phyloP scores from a whole-genome alignment of 306 rosid species.

The Calophaca sinica region DNA sequence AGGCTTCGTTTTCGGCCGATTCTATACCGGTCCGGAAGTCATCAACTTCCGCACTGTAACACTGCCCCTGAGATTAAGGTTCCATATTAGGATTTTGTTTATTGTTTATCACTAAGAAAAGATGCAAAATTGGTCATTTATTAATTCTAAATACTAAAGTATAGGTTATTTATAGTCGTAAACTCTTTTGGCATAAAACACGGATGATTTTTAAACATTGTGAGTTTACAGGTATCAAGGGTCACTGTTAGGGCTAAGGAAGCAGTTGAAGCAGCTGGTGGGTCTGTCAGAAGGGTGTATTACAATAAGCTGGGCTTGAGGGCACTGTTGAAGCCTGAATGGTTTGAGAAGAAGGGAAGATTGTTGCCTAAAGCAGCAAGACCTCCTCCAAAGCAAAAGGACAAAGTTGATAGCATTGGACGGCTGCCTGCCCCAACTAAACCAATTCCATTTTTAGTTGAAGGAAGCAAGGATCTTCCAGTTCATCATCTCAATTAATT shows the following conservation, averaged over 20 bases:
- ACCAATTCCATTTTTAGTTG: conserved; percentile 78
- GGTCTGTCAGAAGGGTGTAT: conserved; percentile 85
- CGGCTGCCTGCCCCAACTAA: conserved; percentile 94
- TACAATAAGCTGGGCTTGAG: conserved; percentile 85
- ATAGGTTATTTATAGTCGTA: not conserved
- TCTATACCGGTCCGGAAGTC: too few species aligned
- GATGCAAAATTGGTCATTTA: not conserved
- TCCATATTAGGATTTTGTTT: not conserved
- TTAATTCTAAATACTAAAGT: not conserved
- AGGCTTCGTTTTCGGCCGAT: too few species aligned
- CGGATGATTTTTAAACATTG: conserved; percentile 25
- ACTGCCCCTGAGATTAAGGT: too few species aligned
- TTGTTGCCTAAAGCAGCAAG: conserved; percentile 92
- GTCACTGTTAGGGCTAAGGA: conserved; percentile 93
- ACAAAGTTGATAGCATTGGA: conserved; percentile 88
- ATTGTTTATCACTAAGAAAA: not conserved
- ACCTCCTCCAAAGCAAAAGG: conserved; percentile 91
- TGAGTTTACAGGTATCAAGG: conserved; percentile 76
- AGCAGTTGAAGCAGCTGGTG: conserved; percentile 94
- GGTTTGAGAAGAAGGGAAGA: conserved; percentile 98
- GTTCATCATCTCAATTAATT: conserved; percentile 45
- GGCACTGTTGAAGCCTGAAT: conserved; percentile 86
- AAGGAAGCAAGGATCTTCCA: conserved; percentile 48
- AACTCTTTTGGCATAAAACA: not conserved
- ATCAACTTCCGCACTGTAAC: too few species aligned